Conservation (phyloP, 495 filamentous ascomycete species). For the Schizothecium vesticola region DNA sequence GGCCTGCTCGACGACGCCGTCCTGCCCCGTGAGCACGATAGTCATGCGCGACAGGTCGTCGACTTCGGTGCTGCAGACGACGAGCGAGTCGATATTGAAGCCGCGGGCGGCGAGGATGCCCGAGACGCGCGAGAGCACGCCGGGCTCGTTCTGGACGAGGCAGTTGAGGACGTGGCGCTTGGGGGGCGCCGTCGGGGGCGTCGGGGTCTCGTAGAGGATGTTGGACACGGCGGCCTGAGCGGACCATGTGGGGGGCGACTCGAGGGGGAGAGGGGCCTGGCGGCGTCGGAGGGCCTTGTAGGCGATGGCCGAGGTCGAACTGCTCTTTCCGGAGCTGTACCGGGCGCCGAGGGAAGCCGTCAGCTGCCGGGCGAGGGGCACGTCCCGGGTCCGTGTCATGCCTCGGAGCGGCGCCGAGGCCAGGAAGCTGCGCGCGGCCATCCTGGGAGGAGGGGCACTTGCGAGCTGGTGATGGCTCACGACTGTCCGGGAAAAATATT, state of each 20-base stretch:
- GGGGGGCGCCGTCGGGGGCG: constrained; percentile 73
- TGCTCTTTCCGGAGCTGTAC: constrained; percentile 35
- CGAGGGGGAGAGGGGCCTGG: constrained; percentile 71
- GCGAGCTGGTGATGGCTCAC: constrained; percentile 20
- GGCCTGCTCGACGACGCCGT: constrained; percentile 96
- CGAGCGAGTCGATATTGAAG: constrained; percentile 98
- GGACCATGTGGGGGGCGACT: constrained; percentile 77
- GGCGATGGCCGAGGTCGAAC: constrained; percentile 86
- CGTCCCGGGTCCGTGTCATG: constrained; percentile 23
- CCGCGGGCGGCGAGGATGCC: constrained; percentile 93
- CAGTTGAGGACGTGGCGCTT: constrained; percentile 97
- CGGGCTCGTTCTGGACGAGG: constrained; percentile 97
- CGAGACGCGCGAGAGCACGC: constrained; percentile 91
- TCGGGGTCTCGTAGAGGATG: constrained; percentile 97
- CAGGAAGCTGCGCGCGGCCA: constrained; percentile 43
- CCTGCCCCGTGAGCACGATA: constrained; percentile 91
- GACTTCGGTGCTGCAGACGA: constrained; percentile 98
- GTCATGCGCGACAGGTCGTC: constrained; percentile 97
- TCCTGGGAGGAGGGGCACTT: constrained; percentile 18
- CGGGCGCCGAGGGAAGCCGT: constrained; percentile 19
- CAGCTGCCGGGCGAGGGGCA: constrained; percentile 14
- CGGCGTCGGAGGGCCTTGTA: constrained; percentile 97
- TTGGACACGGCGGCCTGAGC: constrained; percentile 92
- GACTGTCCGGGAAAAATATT: not conserved
- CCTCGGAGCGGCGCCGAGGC: constrained; percentile 32